Percentiles rank a stretch among this genome's conserved stretches.
These are phyloP conservation scores for Salpingoeca rosetta DNA, from an alignment of 78 protist species.

Conservation along the genomic window DNA sequence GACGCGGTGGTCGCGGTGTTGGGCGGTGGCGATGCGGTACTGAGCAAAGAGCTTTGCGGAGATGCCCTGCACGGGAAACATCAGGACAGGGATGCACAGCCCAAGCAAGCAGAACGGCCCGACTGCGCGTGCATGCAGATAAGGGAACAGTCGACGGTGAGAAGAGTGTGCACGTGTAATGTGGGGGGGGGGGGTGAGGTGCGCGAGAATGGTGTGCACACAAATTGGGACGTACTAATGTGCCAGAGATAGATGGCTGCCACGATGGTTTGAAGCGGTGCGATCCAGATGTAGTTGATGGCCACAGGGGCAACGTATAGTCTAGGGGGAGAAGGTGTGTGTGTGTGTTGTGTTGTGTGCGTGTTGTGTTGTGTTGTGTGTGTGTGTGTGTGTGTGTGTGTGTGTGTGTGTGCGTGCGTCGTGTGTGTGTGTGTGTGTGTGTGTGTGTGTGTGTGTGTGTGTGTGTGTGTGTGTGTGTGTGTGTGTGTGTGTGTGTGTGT, in stretches of 20 bases:
- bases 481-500: neutral
- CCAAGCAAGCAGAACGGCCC: neutral
- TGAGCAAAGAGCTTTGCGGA: neutral
- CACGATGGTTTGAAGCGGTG: neutral
- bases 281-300: conserved; percentile 7
- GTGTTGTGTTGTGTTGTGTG: no score
- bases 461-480: conserved; percentile 12
- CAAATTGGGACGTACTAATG: neutral
- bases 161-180: no score
- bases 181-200: neutral
- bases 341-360: no score
- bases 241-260: neutral
- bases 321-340: neutral
- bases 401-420: no score
- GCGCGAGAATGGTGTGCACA: neutral
- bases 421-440: no score
- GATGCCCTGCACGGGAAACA: conserved; percentile 6
- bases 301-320: neutral
- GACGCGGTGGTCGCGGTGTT: neutral
- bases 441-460: neutral
- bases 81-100: neutral
- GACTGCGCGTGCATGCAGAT: neutral
- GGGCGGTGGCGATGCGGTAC: neutral
- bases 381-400: neutral
- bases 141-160: neutral